A percentile compares a stretch with the other conserved stretches of the same genome.
Conservation (phyloP, 2,329 filamentous ascomycete genomes). For the Aspergillus fischeri region DNA sequence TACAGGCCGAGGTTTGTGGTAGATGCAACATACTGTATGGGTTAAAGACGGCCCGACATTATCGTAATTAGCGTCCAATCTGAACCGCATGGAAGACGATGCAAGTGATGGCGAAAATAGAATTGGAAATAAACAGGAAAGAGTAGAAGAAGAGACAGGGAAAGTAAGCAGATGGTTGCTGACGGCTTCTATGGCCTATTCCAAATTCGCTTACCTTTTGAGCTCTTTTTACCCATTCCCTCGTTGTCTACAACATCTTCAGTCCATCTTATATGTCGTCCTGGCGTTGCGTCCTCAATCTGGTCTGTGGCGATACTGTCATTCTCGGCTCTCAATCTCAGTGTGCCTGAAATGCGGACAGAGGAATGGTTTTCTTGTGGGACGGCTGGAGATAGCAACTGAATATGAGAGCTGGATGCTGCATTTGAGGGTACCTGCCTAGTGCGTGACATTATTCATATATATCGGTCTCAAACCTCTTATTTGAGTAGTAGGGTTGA, state of each 20-base stretch:
- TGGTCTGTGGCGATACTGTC: constrained; percentile 1
- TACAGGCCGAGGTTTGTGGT: constrained; percentile 76
- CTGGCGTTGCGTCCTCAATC: constrained; percentile 26
- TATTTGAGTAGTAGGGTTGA: neutral
- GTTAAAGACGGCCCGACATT: neutral
- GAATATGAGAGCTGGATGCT: constrained; percentile 22
- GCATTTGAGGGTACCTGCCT: constrained; percentile 27
- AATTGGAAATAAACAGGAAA: neutral
- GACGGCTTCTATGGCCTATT: neutral
- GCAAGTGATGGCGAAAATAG: neutral
- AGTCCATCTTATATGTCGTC: constrained; percentile 79
- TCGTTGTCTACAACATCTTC: constrained; percentile 95
- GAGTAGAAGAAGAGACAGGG: neutral
- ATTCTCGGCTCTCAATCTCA: constrained; percentile 28
- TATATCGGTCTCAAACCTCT: neutral
- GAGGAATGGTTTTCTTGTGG: constrained; percentile 13
- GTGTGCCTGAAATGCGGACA: constrained; percentile 24
- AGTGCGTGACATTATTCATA: constrained; percentile 36
- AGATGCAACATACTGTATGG: constrained; percentile 92
- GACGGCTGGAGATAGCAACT: constrained; percentile 21
- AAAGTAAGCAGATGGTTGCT: neutral
- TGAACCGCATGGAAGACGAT: neutral
- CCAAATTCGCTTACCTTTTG: constrained; percentile 65
- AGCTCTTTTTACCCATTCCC: constrained; percentile 86
- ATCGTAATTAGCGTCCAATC: neutral